Evolutionary conservation across 495 filamentous ascomycete species (phyloP).

Genomic region (Darksidea phi): DNA sequence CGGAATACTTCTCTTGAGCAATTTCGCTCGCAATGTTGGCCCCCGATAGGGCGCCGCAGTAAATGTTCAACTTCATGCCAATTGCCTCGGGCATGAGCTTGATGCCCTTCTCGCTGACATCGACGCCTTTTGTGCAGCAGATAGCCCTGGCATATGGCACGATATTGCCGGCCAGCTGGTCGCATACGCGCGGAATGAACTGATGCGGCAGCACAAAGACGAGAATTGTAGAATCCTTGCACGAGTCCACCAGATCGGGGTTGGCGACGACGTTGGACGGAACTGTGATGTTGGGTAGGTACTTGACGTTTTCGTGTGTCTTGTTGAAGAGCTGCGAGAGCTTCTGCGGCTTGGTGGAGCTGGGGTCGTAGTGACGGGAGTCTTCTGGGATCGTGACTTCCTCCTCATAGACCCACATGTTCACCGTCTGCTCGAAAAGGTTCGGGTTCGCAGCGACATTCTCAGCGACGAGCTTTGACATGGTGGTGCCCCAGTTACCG

Average conservation of each 20-base stretch:
- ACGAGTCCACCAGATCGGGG: slow-evolving; percentile 78
- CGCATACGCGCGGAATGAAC: slow-evolving; percentile 87
- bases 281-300: slow-evolving; percentile 81
- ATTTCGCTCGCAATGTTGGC: slow-evolving; percentile 97
- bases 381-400: slow-evolving; percentile 68
- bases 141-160: slow-evolving; percentile 89
- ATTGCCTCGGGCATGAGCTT: slow-evolving; percentile 94
- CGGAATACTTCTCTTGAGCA: slow-evolving; percentile 90
- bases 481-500: slow-evolving; percentile 97
- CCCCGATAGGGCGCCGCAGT: slow-evolving; percentile 92
- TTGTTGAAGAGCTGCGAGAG: slow-evolving; percentile 88
- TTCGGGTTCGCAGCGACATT: slow-evolving; percentile 74
- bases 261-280: slow-evolving; percentile 86
- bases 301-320: slow-evolving; percentile 95
- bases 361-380: slow-evolving; percentile 49
- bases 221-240: slow-evolving; percentile 78
- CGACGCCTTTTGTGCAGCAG: slow-evolving; percentile 97
- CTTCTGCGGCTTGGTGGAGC: slow-evolving; percentile 67
- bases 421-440: slow-evolving; percentile 81
- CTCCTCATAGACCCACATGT: slow-evolving; percentile 98
- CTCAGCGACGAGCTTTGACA: slow-evolving; percentile 95
- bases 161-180: slow-evolving; percentile 81
- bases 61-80: slow-evolving; percentile 83
- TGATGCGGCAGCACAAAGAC: slow-evolving; percentile 98
- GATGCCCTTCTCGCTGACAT: slow-evolving; percentile 78